Evolutionary conservation across 1,139 yeast species (phyloP), one percentile per base, ranked within the genome.

Genomic region (Scheffersomyces titani): DNA sequence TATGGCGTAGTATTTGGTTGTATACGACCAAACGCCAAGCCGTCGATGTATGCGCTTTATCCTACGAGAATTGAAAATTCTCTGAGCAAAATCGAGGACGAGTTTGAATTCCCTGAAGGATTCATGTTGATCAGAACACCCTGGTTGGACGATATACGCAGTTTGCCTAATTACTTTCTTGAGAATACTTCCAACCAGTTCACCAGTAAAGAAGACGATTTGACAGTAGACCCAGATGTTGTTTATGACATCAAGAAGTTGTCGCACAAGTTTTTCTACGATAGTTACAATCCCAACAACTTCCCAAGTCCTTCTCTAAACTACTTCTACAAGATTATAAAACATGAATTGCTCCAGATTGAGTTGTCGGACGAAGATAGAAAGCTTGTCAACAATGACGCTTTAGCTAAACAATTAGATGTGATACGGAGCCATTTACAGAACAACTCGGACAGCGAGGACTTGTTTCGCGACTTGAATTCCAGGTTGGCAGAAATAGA

Each of bases 1-100:
- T 86, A 82, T 63, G 96, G 90, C 0, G 72, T 94, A 9, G 82
- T 89, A 1, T 90, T 92, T 86, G 93, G 97, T 1, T 83, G 87
- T 63, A 65, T 80, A 6, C 81, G 88, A 58, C 74, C 70, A 52
- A 79, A 78, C 59, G 73, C 92, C 0, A 70, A 80, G 53, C 96
- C 97, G 0, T 64, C 76, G 3, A 63, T 90, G 52, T 89, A 81
- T 64, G 84, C 88, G 0, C 65, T 92, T 57, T 77, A 86, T 53
- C 91, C 97, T 0, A 80, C 90, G 0, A 64, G 72, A 55, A 56
- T 70, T 3, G 55, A 59, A 6, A 63, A 60, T 51, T 69, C 75
- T 5, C 54, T 66, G 6, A 61, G 60, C 52, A 40, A 52, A 51
- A 55, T 60, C 19, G 67, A 63, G 54, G 68, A 54, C 1, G 62